A percentile compares a stretch with the other conserved stretches of the same genome.
phyloP scores from a whole-genome alignment of 2,329 filamentous ascomycete genomes.

The Claviceps pazoutovae region DNA sequence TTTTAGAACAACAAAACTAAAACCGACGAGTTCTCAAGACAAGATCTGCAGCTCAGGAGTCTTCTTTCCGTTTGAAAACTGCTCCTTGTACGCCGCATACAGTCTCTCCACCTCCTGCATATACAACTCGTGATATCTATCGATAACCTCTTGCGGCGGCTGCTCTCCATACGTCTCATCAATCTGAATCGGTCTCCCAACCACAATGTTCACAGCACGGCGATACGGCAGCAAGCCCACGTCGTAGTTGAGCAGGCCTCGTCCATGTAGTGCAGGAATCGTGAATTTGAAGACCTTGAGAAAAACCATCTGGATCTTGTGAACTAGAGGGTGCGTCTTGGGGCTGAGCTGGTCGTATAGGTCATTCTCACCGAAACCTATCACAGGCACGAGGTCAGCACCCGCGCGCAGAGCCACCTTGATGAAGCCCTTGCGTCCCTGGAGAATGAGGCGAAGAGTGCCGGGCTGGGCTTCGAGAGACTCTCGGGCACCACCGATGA shows the following conservation, averaged over 20 bases:
- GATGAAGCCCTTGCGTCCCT: slow-evolving; percentile 79
- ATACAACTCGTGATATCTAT: slow-evolving; percentile 68
- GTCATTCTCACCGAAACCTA: slow-evolving; percentile 92
- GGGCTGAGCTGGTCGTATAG: slow-evolving; percentile 82
- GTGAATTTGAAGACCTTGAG: slow-evolving; percentile 88
- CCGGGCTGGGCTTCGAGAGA: slow-evolving; percentile 78
- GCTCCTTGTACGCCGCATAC: slow-evolving; percentile 68
- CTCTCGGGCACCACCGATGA: slow-evolving; percentile 83
- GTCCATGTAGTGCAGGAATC: slow-evolving; percentile 74
- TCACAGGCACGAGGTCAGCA: slow-evolving; percentile 84
- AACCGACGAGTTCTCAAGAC: slow-evolving; percentile 24
- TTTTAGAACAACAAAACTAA: not conserved
- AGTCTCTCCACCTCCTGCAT: slow-evolving; percentile 57
- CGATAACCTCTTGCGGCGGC: slow-evolving; percentile 62
- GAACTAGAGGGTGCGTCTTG: slow-evolving; percentile 62
- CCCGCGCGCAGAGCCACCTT: slow-evolving; percentile 84
- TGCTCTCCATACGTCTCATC: slow-evolving; percentile 38
- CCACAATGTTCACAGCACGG: slow-evolving; percentile 73
- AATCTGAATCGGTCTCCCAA: slow-evolving; percentile 68
- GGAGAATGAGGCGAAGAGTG: slow-evolving; percentile 62
- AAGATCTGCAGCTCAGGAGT: slow-evolving; percentile 54
- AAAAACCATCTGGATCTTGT: slow-evolving; percentile 67
- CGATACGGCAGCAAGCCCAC: slow-evolving; percentile 93
- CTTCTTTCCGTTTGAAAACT: slow-evolving; percentile 50
- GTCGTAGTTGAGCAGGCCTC: slow-evolving; percentile 95